Conservation (phyloP, 192 early-diverging fungal genomes). For the Coemansia sp. region DNA sequence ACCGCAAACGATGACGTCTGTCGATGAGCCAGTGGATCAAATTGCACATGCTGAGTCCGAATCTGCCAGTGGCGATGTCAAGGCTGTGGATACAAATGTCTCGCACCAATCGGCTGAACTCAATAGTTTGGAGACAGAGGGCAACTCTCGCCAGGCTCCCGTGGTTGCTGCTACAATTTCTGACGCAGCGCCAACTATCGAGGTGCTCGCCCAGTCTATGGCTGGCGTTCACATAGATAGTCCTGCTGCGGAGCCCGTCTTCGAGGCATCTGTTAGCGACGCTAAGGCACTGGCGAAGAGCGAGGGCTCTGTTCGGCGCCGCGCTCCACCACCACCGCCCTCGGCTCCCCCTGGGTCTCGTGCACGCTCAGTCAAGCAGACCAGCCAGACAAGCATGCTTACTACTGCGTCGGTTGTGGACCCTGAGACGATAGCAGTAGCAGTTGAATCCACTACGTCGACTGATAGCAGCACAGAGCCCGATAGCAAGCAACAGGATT, state of each 20-base stretch:
- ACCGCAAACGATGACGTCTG: background rate
- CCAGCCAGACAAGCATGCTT: conserved; percentile 13
- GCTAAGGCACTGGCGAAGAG: conserved; percentile 15
- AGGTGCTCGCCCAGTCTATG: background rate
- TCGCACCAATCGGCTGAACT: background rate
- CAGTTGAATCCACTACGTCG: background rate
- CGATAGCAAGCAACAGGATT: background rate
- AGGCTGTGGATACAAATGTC: background rate
- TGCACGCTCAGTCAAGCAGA: conserved; percentile 16
- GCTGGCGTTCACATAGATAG: background rate
- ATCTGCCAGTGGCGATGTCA: background rate
- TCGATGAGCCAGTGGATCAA: background rate
- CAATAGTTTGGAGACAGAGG: background rate
- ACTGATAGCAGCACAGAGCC: background rate
- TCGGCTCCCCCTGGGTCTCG: conserved; percentile 15
- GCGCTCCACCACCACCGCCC: conserved; percentile 48
- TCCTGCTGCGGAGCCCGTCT: conserved; percentile 1
- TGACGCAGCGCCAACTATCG: background rate
- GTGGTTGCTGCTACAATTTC: conserved; percentile 11
- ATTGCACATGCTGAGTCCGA: background rate
- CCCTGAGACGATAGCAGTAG: background rate
- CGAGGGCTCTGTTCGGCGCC: conserved; percentile 39
- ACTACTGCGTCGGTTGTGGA: background rate
- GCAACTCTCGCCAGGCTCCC: conserved; percentile 3
- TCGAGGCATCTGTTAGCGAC: background rate